Conservation (phyloP, 371 early-diverging fungal species). For the Mortierella sp. region DNA sequence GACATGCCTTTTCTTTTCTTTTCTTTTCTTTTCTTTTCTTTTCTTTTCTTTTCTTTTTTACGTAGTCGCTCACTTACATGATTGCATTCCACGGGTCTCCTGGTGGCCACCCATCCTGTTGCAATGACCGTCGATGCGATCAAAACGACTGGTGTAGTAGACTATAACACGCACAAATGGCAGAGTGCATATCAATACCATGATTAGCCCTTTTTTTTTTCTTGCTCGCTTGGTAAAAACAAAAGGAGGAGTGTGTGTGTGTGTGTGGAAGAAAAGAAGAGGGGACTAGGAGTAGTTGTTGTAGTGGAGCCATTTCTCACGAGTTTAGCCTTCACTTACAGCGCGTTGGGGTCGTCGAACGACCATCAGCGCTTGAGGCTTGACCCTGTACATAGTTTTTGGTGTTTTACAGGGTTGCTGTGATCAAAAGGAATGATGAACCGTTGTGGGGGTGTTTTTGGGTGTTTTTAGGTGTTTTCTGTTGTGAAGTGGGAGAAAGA, state of each 20-base stretch:
- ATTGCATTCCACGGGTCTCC: constrained; percentile 15
- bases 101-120: constrained; percentile 10
- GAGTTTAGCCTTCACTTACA: constrained; percentile 16
- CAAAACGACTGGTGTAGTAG: not conserved
- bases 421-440: not conserved
- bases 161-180: too few relatives aligned
- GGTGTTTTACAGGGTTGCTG: not conserved
- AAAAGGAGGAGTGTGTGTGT: not conserved
- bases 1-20: too few relatives aligned
- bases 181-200: not conserved
- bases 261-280: not conserved
- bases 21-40: too few relatives aligned
- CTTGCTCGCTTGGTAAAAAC: too few relatives aligned
- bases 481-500: not conserved
- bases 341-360: constrained; percentile 17
- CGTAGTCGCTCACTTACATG: constrained; percentile 41
- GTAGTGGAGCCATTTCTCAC: not conserved
- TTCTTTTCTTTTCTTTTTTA: too few relatives aligned
- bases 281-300: not conserved
- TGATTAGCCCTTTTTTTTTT: not conserved
- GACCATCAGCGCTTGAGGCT: constrained; percentile 15
- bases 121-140: constrained; percentile 20
- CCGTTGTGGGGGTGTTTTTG: not conserved
- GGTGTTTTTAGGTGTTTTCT: too few relatives aligned
- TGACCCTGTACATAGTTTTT: constrained; percentile 29